phyloP scores from a whole-genome alignment of 768 basidiomycete genomes.

The Calocybe gangraenosa region DNA sequence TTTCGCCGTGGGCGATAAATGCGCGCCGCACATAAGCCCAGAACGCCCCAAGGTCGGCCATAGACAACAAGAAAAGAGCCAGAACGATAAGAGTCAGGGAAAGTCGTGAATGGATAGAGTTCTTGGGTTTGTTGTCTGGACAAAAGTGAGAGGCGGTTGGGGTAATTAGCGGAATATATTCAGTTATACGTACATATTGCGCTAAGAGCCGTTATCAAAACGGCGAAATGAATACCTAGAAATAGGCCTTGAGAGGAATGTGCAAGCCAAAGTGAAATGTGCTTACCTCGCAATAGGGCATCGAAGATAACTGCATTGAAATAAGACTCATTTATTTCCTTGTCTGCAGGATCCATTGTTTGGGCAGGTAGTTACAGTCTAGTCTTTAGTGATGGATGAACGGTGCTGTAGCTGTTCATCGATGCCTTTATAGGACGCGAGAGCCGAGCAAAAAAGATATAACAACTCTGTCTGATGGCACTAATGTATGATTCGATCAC shows the following conservation, averaged over 20 bases:
- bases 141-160: neutral
- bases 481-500: neutral
- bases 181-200: conserved; percentile 8
- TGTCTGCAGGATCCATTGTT: conserved; percentile 3
- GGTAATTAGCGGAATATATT: neutral
- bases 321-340: conserved; percentile 10
- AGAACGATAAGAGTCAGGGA: conserved; percentile 8
- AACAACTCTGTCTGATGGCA: neutral
- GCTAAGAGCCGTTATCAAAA: conserved; percentile 5
- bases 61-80: conserved; percentile 8
- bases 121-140: conserved; percentile 6
- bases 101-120: neutral
- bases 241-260: neutral
- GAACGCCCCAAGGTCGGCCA: conserved; percentile 9
- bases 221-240: conserved; percentile 11
- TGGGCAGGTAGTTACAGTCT: neutral
- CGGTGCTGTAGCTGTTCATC: neutral
- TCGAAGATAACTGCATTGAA: conserved; percentile 13
- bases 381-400: neutral
- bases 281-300: conserved; percentile 11
- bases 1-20: conserved; percentile 11
- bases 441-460: neutral
- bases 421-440: neutral
- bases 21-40: conserved; percentile 14
- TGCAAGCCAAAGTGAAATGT: neutral